Percentiles rank a stretch among this genome's conserved stretches.
Evolutionary conservation across 371 early-diverging fungal genomes (phyloP).

Genomic region (Mortierella sp.): DNA sequence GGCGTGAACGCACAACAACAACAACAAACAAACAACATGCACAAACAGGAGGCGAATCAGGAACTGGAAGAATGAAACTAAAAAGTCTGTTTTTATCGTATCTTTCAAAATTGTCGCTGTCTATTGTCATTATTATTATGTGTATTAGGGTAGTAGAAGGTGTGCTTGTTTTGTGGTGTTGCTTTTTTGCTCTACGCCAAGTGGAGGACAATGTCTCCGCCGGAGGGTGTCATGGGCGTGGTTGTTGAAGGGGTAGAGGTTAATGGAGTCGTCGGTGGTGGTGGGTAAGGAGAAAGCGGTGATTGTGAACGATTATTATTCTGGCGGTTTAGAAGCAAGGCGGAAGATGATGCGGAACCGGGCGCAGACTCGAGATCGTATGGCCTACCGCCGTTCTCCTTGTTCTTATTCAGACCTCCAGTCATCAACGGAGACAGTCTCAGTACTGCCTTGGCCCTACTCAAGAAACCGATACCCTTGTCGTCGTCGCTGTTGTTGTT

Average conservation of each 20-base stretch:
- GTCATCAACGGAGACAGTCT: neutral
- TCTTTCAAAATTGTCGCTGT: neutral
- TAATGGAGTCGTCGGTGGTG: neutral
- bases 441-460: neutral
- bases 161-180: neutral
- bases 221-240: slow-evolving; percentile 1
- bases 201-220: neutral
- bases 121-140: neutral
- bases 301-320: no score
- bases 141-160: no score
- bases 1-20: neutral
- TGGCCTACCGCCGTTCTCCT: neutral
- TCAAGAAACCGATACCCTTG: no score
- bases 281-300: neutral
- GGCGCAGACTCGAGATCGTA: slow-evolving; percentile 3
- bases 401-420: neutral
- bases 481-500: no score
- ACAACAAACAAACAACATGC: neutral
- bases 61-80: slow-evolving; percentile 5
- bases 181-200: neutral
- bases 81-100: slow-evolving; percentile 6
- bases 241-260: neutral
- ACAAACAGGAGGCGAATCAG: neutral
- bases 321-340: neutral
- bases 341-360: neutral